phyloP scores from a whole-genome alignment of 2,329 filamentous ascomycete species.

The Aureobasidium sp. region DNA sequence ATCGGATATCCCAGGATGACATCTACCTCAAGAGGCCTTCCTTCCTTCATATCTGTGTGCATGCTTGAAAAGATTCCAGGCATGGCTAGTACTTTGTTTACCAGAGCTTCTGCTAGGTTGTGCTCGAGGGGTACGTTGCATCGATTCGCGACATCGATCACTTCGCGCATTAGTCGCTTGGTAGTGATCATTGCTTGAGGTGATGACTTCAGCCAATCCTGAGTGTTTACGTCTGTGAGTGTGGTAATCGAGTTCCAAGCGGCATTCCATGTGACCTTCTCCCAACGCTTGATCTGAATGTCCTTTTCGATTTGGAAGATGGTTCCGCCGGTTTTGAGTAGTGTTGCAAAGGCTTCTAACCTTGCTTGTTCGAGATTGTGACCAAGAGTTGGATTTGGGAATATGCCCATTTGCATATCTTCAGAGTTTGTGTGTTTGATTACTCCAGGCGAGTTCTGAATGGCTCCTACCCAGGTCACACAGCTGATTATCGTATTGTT shows the following conservation, averaged over 20 bases:
- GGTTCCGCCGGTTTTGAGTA: slow-evolving; percentile 36
- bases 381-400: slow-evolving; percentile 30
- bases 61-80: slow-evolving; percentile 36
- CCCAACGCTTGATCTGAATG: slow-evolving; percentile 51
- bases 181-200: slow-evolving; percentile 32
- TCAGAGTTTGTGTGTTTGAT: slow-evolving; percentile 45
- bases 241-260: slow-evolving; percentile 51
- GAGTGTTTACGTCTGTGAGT: slow-evolving; percentile 34
- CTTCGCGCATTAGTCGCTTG: slow-evolving; percentile 34
- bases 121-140: slow-evolving; percentile 31
- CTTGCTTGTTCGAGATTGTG: slow-evolving; percentile 26
- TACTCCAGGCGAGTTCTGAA: slow-evolving; percentile 41
- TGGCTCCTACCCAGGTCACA: slow-evolving; percentile 48
- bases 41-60: slow-evolving; percentile 35
- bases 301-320: slow-evolving; percentile 43
- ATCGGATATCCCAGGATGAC: slow-evolving; percentile 38
- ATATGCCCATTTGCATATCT: slow-evolving; percentile 48
- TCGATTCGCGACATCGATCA: slow-evolving; percentile 32
- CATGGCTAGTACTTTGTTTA: slow-evolving; percentile 32
- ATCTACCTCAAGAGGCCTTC: slow-evolving; percentile 38
- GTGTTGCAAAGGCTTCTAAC: slow-evolving; percentile 34
- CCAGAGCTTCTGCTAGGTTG: slow-evolving; percentile 29
- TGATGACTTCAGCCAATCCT: slow-evolving; percentile 34
- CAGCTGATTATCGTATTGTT: slow-evolving; percentile 46
- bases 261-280: slow-evolving; percentile 53